These are phyloP conservation scores for Hevea brasiliensis DNA, from an alignment of 345 rosid species.

Conservation along the genomic window DNA sequence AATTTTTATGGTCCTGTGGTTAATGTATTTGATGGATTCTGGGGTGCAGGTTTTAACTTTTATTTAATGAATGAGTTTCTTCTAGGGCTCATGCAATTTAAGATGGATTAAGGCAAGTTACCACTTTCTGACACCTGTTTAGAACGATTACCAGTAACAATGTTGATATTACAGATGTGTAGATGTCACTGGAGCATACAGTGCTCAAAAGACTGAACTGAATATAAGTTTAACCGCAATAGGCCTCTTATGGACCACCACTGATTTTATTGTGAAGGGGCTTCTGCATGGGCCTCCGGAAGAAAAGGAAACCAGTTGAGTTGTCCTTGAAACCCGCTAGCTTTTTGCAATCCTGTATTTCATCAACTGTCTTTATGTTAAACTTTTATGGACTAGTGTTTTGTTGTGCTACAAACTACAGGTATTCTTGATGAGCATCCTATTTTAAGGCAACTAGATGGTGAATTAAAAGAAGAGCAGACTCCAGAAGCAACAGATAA, in stretches of 20 bases:
- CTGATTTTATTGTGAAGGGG: slow-evolving; percentile 88
- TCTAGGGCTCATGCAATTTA: not conserved
- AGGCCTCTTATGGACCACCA: slow-evolving; percentile 89
- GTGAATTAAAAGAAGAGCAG: slow-evolving; percentile 43
- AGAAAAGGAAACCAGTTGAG: slow-evolving; percentile 60
- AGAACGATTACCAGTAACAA: slow-evolving; percentile 14
- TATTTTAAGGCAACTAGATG: slow-evolving; percentile 40
- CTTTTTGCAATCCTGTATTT: slow-evolving; percentile 2
- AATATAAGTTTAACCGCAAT: slow-evolving; percentile 95
- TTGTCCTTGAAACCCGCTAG: not conserved
- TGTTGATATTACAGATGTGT: slow-evolving; percentile 68
- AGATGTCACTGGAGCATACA: slow-evolving; percentile 96
- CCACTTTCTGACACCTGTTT: not conserved
- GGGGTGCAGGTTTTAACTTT: not conserved
- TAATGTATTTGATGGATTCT: not conserved
- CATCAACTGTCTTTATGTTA: not conserved
- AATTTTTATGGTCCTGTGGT: not conserved
- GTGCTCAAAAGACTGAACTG: slow-evolving; percentile 87
- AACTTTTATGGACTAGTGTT: slow-evolving; percentile 10
- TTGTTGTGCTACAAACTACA: slow-evolving; percentile 26
- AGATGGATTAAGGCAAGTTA: not conserved
- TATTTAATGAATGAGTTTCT: slow-evolving; percentile 10
- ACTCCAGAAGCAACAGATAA: slow-evolving; percentile 30
- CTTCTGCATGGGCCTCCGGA: slow-evolving; percentile 42
- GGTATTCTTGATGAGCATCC: slow-evolving; percentile 36